Percentiles rank a stretch among this genome's conserved stretches.
Evolutionary conservation across 2,329 filamentous ascomycete genomes (phyloP).

Genomic region (Graphilbum sp.): DNA sequence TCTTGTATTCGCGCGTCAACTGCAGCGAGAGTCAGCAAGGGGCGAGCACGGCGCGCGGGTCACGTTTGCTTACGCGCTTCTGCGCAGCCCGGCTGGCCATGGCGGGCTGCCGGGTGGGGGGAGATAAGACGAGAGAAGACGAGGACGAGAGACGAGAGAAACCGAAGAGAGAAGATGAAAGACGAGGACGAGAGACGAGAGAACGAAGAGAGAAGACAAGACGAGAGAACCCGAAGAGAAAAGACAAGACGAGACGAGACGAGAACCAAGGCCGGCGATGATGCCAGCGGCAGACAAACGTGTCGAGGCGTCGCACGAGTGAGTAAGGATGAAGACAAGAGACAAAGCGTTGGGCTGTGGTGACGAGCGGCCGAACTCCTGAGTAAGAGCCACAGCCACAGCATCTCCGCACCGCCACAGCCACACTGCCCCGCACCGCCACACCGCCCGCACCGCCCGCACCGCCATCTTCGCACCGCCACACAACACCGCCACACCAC

Average conservation of each 20-base stretch:
- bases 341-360: too few relatives aligned
- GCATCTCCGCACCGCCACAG: too few relatives aligned
- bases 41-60: too few relatives aligned
- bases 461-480: too few relatives aligned
- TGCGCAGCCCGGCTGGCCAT: slow-evolving; percentile 61
- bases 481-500: too few relatives aligned
- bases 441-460: too few relatives aligned
- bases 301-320: too few relatives aligned
- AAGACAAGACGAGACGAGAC: neutral
- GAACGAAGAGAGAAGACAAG: neutral
- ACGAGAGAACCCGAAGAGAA: neutral
- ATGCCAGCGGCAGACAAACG: neutral
- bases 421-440: too few relatives aligned
- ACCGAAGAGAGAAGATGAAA: neutral
- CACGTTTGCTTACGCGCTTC: slow-evolving; percentile 40
- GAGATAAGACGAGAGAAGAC: too few relatives aligned
- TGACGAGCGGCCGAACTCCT: too few relatives aligned
- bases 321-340: too few relatives aligned
- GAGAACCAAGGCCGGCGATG: neutral
- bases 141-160: slow-evolving; percentile 4
- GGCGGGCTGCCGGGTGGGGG: neutral
- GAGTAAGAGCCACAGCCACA: too few relatives aligned
- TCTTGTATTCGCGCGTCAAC: slow-evolving; percentile 47
- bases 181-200: slow-evolving; percentile 4
- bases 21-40: slow-evolving; percentile 15